These are phyloP conservation scores for Leishmania guyanensis DNA, from an alignment of 208 protist species.

Conservation along the genomic window DNA sequence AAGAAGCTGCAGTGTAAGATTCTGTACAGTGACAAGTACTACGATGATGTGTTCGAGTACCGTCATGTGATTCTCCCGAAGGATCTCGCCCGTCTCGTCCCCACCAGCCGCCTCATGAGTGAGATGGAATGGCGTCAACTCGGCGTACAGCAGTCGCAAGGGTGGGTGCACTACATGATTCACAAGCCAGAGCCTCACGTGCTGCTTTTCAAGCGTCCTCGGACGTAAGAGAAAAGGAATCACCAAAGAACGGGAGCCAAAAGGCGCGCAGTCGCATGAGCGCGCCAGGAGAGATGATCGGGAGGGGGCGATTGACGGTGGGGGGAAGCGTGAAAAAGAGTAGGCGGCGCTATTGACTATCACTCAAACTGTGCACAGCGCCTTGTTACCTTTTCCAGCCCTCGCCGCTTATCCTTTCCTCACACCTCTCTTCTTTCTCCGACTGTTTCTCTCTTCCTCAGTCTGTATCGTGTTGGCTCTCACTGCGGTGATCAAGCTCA, in stretches of 20 bases:
- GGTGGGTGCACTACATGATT: slow-evolving; percentile 98
- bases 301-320: background rate
- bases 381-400: background rate
- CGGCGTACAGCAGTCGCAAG: slow-evolving; percentile 97
- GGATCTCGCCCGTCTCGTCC: slow-evolving; percentile 92
- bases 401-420: background rate
- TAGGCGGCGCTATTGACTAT: background rate
- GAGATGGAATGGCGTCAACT: slow-evolving; percentile 97
- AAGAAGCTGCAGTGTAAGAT: slow-evolving; percentile 89
- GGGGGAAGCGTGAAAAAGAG: background rate
- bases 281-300: background rate
- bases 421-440: background rate
- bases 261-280: background rate
- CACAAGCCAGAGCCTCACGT: slow-evolving; percentile 98
- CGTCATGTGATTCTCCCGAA: slow-evolving; percentile 98
- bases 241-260: background rate
- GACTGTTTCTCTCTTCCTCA: background rate
- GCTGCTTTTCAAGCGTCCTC: slow-evolving; percentile 94
- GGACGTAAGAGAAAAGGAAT: slow-evolving; percentile 26
- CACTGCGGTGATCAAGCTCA: background rate
- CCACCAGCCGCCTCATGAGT: slow-evolving; percentile 91
- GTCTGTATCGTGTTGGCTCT: background rate
- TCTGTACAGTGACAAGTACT: slow-evolving; percentile 97
- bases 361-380: background rate
- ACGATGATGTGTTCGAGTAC: slow-evolving; percentile 96